A percentile compares a stretch with the other conserved stretches of the same genome.
Evolutionary conservation across 768 basidiomycete species (phyloP).

Genomic region (Cubamyces sp.): DNA sequence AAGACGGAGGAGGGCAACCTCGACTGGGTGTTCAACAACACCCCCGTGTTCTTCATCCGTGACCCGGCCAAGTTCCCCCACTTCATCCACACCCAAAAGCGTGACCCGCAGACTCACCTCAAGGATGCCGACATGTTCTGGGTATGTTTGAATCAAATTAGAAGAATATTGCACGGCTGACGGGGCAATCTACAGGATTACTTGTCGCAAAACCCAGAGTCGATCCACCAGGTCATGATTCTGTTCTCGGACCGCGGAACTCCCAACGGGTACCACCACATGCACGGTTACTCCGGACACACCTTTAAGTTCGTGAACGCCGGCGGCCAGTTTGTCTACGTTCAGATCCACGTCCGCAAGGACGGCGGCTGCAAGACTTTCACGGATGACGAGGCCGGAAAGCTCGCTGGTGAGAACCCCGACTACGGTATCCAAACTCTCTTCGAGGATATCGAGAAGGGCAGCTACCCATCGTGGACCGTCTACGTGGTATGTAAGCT

Average conservation of each 20-base stretch:
- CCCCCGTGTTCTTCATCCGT: conserved; percentile 89
- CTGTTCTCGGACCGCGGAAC: conserved; percentile 95
- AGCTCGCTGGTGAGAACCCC: conserved; percentile 73
- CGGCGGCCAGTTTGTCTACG: conserved; percentile 84
- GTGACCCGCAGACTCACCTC: conserved; percentile 89
- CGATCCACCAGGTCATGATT: conserved; percentile 88
- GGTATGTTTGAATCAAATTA: conserved; percentile 44
- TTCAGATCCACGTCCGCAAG: conserved; percentile 80
- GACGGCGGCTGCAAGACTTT: conserved; percentile 88
- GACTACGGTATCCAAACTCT: conserved; percentile 84
- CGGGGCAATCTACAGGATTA: conserved; percentile 67
- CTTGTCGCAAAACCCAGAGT: conserved; percentile 85
- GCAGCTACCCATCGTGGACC: conserved; percentile 85
- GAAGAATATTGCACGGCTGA: conserved; percentile 36
- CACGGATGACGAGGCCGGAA: conserved; percentile 63
- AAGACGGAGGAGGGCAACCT: conserved; percentile 90
- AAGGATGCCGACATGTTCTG: conserved; percentile 88
- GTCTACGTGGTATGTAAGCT: conserved; percentile 70
- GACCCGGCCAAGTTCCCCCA: conserved; percentile 91
- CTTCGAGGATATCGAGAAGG: conserved; percentile 81
- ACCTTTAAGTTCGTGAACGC: conserved; percentile 87
- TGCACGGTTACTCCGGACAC: conserved; percentile 95
- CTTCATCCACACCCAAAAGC: conserved; percentile 93
- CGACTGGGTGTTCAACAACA: conserved; percentile 94
- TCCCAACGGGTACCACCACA: conserved; percentile 83